Evolutionary conservation across 371 early-diverging fungal genomes (phyloP), one percentile per base, ranked within the genome.

Genomic region (Rhizopus microsporus): DNA sequence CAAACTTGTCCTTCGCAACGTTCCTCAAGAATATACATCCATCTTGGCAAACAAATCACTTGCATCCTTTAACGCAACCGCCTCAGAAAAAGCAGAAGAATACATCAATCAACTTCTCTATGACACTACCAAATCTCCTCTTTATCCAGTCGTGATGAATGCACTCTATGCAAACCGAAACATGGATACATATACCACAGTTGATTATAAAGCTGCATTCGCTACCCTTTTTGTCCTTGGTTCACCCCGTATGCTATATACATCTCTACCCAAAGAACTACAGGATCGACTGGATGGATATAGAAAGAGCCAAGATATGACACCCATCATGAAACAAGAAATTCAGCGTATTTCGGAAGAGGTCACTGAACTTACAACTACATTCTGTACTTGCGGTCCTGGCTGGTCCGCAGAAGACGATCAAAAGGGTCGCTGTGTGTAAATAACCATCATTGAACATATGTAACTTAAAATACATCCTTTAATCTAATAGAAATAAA

Each of bases 31-130:
- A 46, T 79, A 72, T 46, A 72, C 76, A 0, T 55, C 63, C 0
- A 69, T 79, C 10, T 60, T 79, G 13, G 77, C 72, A 16, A 79
- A 64, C 38, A 71, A 74, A 44, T 79, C 78, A 7, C 50, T 69
- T 2, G 59, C 61, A 23, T 65, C 71, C 3, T 62, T 62, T 16
- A 64, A 55, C 44, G 54, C 75, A 7, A n/a, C 57, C n/a, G 58
- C 69, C 30, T 47, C 72, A 8, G 63, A 64, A 16, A 57, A 69
- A 37, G 69, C 75, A 13, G 56, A 63, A 30, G 51, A 68, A 13
- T 79, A 79, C 42, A 74, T 79, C 9, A 60, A 67, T n/a, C 43
- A 59, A 13, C 59, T 79, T 4, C 45, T 79, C 13, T 51, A 72
- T 15, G 80, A 79, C 50, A 76, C 75, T 9, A 62, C 71, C 3